A percentile compares a stretch with the other conserved stretches of the same genome.
phyloP scores from a whole-genome alignment of 306 rosid genomes.

The Ammopiptanthus mongolicus region DNA sequence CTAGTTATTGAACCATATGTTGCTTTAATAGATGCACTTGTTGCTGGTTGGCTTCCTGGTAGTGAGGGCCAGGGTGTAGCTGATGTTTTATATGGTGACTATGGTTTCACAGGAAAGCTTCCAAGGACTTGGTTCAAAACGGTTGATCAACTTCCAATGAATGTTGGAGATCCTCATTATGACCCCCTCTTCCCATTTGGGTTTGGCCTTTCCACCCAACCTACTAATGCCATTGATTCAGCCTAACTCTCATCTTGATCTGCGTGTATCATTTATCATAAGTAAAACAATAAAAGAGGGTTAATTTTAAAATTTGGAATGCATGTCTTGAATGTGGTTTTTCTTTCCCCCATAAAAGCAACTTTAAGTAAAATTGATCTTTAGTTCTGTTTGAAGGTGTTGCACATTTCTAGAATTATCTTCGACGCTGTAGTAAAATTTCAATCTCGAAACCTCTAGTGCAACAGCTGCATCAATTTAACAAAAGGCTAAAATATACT shows the following conservation, averaged over 20 bases:
- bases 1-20: constrained; percentile 40
- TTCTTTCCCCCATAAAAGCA: background rate
- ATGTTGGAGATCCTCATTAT: constrained; percentile 44
- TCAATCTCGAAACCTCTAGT: too few species aligned
- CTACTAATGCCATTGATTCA: constrained; percentile 22
- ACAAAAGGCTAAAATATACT: too few species aligned
- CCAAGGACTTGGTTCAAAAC: constrained; percentile 48
- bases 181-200: constrained; percentile 52
- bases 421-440: too few species aligned
- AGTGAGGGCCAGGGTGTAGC: constrained; percentile 53
- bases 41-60: constrained; percentile 51
- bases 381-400: background rate
- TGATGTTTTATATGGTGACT: constrained; percentile 45
- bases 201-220: constrained; percentile 41
- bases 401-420: too few species aligned
- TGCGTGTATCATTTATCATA: background rate
- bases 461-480: too few species aligned
- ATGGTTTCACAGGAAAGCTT: constrained; percentile 49
- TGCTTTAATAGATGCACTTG: constrained; percentile 32
- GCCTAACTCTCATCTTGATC: background rate
- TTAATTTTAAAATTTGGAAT: background rate
- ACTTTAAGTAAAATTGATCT: background rate
- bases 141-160: constrained; percentile 50
- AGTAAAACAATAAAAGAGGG: background rate
- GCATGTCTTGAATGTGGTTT: background rate